Conservation (phyloP, 306 rosid species). For the Crotalaria pallida region DNA sequence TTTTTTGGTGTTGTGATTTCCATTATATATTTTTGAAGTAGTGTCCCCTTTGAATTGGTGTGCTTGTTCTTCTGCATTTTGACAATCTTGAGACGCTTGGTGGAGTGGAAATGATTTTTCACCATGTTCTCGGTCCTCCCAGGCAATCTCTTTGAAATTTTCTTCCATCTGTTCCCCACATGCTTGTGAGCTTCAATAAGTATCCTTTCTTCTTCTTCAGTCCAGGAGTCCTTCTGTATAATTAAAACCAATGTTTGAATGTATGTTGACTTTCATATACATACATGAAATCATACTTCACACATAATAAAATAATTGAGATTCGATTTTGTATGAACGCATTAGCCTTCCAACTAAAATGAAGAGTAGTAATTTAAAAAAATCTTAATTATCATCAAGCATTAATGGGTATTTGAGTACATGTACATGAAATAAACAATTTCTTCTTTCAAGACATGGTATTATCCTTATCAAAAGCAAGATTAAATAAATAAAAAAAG, state of each 20-base stretch:
- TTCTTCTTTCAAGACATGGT: too few relatives aligned
- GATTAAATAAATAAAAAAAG: too few relatives aligned
- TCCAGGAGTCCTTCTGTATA: constrained; percentile 62
- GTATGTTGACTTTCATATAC: too few relatives aligned
- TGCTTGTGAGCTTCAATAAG: constrained; percentile 41
- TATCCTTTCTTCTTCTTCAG: constrained; percentile 43
- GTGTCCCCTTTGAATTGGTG: not conserved
- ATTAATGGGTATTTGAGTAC: too few relatives aligned
- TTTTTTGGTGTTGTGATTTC: not conserved
- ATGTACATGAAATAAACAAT: too few relatives aligned
- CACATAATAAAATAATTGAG: too few relatives aligned
- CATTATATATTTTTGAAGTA: constrained; percentile 41
- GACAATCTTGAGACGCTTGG: constrained; percentile 44
- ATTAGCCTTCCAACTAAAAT: too few relatives aligned
- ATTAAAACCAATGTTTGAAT: not conserved
- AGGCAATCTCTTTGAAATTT: constrained; percentile 41
- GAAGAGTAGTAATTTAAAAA: too few relatives aligned
- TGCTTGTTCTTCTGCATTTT: constrained; percentile 25
- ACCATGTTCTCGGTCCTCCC: constrained; percentile 58
- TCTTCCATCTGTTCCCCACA: constrained; percentile 57
- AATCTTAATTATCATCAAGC: too few relatives aligned
- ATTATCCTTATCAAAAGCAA: too few relatives aligned
- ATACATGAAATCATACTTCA: too few relatives aligned
- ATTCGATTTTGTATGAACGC: too few relatives aligned
- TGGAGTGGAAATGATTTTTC: constrained; percentile 60